A percentile compares a stretch with the other conserved stretches of the same genome.
Evolutionary conservation across 805 yeast species (phyloP).

Genomic region (Kodamaea kaohsiungensis): DNA sequence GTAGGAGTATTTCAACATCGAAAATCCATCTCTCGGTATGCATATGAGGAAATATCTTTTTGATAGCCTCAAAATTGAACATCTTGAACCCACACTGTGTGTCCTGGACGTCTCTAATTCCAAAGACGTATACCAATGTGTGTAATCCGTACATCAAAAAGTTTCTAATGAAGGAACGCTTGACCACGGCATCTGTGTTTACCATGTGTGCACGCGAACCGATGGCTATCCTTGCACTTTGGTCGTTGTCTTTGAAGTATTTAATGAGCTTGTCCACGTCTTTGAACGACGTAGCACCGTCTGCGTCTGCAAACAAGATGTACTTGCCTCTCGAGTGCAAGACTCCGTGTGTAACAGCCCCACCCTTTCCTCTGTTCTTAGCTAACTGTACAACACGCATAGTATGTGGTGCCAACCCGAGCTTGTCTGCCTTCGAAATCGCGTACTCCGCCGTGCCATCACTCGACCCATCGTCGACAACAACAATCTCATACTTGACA

Average conservation of each 20-base stretch:
- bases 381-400: conserved; percentile 70
- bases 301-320: conserved; percentile 93
- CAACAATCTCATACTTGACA: conserved; percentile 65
- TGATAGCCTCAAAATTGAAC: conserved; percentile 71
- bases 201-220: conserved; percentile 98
- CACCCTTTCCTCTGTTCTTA: conserved; percentile 84
- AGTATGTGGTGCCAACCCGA: conserved; percentile 53
- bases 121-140: conserved; percentile 81
- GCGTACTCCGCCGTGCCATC: conserved; percentile 82
- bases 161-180: conserved; percentile 84
- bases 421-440: conserved; percentile 54
- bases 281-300: conserved; percentile 85
- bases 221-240: conserved; percentile 63
- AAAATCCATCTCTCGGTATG: conserved; percentile 99
- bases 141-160: conserved; percentile 92
- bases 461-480: conserved; percentile 89
- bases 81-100: conserved; percentile 98
- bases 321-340: conserved; percentile 70
- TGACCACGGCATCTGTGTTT: conserved; percentile 93
- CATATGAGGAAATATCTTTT: conserved; percentile 76
- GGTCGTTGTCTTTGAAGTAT: conserved; percentile 18
- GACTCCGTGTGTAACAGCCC: conserved; percentile 95
- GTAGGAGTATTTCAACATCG: conserved; percentile 87
- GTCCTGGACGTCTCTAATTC: conserved; percentile 82
- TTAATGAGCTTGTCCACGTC: conserved; percentile 52